These are phyloP conservation scores for Thalassiosira sp. DNA, from an alignment of 352 stramenopile genomes.

Conservation along the genomic window DNA sequence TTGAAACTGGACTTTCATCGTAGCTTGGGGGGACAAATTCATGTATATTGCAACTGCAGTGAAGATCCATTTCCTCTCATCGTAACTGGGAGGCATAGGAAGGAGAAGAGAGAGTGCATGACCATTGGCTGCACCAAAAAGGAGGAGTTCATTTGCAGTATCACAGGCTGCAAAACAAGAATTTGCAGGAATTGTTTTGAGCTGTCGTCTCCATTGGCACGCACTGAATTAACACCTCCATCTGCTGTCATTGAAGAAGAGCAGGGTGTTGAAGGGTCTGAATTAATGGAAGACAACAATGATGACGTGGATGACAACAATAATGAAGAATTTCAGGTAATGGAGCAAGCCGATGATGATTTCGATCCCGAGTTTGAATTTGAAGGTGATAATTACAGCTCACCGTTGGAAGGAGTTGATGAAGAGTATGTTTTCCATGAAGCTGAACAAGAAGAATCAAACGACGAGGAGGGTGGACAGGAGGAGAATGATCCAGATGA, in stretches of 20 bases:
- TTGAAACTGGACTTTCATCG: conserved; percentile 14
- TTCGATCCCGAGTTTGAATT: not conserved
- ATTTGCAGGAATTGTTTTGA: conserved; percentile 16
- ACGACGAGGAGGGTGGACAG: not conserved
- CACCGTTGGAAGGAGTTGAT: too few relatives aligned
- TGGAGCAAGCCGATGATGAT: too few relatives aligned
- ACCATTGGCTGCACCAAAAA: not conserved
- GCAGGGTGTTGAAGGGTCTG: conserved; percentile 1
- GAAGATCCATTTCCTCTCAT: conserved; percentile 7
- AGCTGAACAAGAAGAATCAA: not conserved
- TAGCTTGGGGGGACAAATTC: conserved; percentile 10
- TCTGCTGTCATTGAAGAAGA: too few relatives aligned
- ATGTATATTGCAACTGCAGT: conserved; percentile 17
- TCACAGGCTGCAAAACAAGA: conserved; percentile 1
- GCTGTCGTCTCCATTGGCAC: not conserved
- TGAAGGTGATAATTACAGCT: too few relatives aligned
- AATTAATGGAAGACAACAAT: not conserved
- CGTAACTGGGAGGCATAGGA: not conserved
- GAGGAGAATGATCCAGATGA: not conserved
- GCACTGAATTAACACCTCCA: not conserved
- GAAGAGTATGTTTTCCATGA: too few relatives aligned
- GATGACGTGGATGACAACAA: too few relatives aligned
- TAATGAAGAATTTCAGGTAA: too few relatives aligned
- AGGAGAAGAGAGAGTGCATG: conserved; percentile 13
- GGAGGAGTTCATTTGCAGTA: conserved; percentile 12